Evolutionary conservation across 305 asterid genomes (phyloP), one percentile per base, ranked within the genome.

Genomic region (Fraxinus angustifolia): DNA sequence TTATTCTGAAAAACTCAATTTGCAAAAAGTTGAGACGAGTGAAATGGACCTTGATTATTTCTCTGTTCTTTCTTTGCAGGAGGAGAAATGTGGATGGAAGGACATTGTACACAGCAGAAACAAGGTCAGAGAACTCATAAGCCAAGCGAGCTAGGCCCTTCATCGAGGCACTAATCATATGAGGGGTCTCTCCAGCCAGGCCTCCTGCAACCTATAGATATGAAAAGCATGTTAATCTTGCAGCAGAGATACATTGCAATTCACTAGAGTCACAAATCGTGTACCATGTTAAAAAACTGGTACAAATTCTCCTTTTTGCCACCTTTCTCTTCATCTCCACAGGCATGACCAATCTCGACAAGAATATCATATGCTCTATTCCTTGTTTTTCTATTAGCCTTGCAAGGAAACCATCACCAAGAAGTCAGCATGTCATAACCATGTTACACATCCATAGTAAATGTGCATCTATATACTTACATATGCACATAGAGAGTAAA

Each of bases 81-180:
- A 96, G 96, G 83, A 96, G 99, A 88, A 88, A 92, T 74, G 97
- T 85, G 58, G 93, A 90, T 30, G 99, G 98, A 67, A 96, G 97
- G 78, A 96, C 83, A 84, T 86, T 82, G 86, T 88, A 94, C 79
- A 91, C 91, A 78, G 89, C 83, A 79, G 95, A 90, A 84, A 96
- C 83, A 77, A 96, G 98, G 80, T 94, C 99, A 6, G 93, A 81
- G 87, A 96, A 94, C 87, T 96, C 99, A 84, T 96, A 96, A 78
- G 99, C 97, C 89, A 96, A 89, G 42, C 97, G 98, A 81, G 99
- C 98, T 87, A 96, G 88, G 80, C 97, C 99, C 77, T 92, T 92
- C 85, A 90, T 90, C 0, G 99, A 92, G 78, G 98, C 99, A 90
- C 99, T 96, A 78, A 94, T 90, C 97, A 92, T 92, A 84, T 92